Evolutionary conservation across 768 basidiomycete genomes (phyloP).

Genomic region (Amyloporia xantha): DNA sequence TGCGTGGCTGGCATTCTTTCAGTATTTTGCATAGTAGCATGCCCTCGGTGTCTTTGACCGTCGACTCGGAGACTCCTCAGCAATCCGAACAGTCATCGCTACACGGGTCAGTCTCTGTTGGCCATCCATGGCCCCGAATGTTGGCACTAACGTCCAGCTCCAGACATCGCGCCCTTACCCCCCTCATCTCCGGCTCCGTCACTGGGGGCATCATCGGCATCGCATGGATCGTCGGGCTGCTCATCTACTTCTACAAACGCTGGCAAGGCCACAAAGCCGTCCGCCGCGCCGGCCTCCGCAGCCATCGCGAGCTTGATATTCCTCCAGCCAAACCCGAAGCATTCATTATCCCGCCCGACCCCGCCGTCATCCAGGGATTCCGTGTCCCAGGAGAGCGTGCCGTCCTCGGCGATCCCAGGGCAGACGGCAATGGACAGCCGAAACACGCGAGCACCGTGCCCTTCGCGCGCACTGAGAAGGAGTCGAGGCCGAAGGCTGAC

Average conservation of each 20-base stretch:
- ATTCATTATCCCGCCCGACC: conserved; percentile 55
- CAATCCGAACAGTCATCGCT: conserved; percentile 11
- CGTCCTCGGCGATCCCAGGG: conserved; percentile 11
- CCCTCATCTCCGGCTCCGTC: conserved; percentile 53
- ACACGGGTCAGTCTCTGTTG: conserved; percentile 11
- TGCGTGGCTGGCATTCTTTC: too few species aligned
- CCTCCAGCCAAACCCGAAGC: conserved; percentile 28
- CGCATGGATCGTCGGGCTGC: conserved; percentile 49
- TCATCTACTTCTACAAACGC: conserved; percentile 51
- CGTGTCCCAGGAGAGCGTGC: conserved; percentile 33
- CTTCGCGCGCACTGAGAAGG: not conserved
- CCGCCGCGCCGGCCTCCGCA: conserved; percentile 36
- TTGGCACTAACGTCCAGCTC: not conserved
- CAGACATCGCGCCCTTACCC: conserved; percentile 29
- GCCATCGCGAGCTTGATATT: conserved; percentile 32
- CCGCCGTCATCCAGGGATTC: conserved; percentile 53
- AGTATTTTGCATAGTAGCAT: too few species aligned
- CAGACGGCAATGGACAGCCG: conserved; percentile 4
- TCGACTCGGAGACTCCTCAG: conserved; percentile 10
- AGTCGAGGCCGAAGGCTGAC: not conserved
- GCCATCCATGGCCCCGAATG: not conserved
- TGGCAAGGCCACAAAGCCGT: conserved; percentile 42
- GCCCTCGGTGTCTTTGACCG: conserved; percentile 7
- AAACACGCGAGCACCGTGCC: conserved; percentile 3
- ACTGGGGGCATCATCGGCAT: conserved; percentile 46